A percentile compares a stretch with the other conserved stretches of the same genome.
These are phyloP conservation scores for Colletotrichum acutatum DNA, from an alignment of 2,329 filamentous ascomycete species.

Conservation along the genomic window DNA sequence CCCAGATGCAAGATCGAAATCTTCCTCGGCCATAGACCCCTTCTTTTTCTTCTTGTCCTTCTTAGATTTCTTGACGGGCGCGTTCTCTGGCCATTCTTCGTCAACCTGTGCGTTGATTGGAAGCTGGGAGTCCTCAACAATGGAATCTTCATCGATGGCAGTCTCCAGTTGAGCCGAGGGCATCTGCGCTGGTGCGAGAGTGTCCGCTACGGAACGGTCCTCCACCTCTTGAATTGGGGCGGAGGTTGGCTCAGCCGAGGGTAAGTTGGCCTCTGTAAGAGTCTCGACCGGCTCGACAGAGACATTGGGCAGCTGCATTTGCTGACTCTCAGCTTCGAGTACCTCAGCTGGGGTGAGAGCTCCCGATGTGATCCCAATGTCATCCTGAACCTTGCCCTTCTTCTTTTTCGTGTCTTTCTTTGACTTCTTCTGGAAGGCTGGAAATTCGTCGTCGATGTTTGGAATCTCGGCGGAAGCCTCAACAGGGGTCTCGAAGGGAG, in stretches of 20 bases:
- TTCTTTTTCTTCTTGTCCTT: slow-evolving; percentile 38
- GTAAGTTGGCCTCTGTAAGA: background rate
- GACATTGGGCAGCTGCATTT: background rate
- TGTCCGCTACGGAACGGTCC: background rate
- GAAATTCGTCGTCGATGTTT: slow-evolving; percentile 37
- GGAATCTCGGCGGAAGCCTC: background rate
- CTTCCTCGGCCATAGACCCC: background rate
- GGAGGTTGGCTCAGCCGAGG: background rate
- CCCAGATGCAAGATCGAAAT: slow-evolving; percentile 12
- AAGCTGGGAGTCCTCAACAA: background rate
- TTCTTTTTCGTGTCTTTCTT: slow-evolving; percentile 39
- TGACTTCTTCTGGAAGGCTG: slow-evolving; percentile 25
- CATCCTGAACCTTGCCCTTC: slow-evolving; percentile 14
- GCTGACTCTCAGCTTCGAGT: background rate
- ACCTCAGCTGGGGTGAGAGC: slow-evolving; percentile 12
- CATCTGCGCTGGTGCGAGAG: background rate
- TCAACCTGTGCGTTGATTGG: background rate
- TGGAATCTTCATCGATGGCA: background rate
- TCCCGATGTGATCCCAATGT: background rate
- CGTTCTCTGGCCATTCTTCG: slow-evolving; percentile 2
- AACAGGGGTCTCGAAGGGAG: background rate
- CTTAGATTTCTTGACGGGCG: slow-evolving; percentile 33
- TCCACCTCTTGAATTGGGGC: background rate
- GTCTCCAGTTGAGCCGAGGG: background rate
- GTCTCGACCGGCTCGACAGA: background rate